Conservation (phyloP, 1,284 basidiomycete genomes). For the Amylostereum areolatum region DNA sequence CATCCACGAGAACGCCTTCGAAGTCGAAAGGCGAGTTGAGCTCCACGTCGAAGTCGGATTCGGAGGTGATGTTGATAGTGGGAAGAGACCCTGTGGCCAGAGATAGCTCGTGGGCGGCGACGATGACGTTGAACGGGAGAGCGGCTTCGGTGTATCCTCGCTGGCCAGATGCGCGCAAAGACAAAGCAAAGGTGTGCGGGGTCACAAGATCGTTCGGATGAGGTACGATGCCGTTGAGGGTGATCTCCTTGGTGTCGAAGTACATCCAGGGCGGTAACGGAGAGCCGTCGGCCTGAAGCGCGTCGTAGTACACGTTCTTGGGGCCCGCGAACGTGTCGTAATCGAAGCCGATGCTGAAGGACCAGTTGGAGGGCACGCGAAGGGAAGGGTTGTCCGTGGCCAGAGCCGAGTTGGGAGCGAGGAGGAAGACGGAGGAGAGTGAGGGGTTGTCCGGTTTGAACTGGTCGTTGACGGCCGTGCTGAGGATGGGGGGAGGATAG, state of each 20-base stretch:
- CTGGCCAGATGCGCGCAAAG: slow-evolving; percentile 60
- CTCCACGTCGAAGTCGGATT: slow-evolving; percentile 49
- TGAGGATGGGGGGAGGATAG: slow-evolving; percentile 47
- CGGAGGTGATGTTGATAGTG: slow-evolving; percentile 61
- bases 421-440: slow-evolving; percentile 60
- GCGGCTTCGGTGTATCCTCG: slow-evolving; percentile 52
- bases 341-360: slow-evolving; percentile 85
- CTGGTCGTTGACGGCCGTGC: slow-evolving; percentile 52
- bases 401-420: slow-evolving; percentile 53
- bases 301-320: slow-evolving; percentile 59
- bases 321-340: slow-evolving; percentile 55
- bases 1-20: slow-evolving; percentile 57
- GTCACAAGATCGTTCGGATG: slow-evolving; percentile 26
- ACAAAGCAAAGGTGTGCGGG: slow-evolving; percentile 42
- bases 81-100: slow-evolving; percentile 39
- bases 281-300: slow-evolving; percentile 59
- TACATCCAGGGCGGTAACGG: slow-evolving; percentile 72
- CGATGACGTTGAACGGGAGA: slow-evolving; percentile 49
- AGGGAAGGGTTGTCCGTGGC: slow-evolving; percentile 51
- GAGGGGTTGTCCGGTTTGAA: slow-evolving; percentile 55
- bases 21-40: slow-evolving; percentile 56
- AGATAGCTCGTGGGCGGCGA: slow-evolving; percentile 63
- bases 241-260: slow-evolving; percentile 65
- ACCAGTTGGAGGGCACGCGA: slow-evolving; percentile 80
- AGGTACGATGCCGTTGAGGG: slow-evolving; percentile 79